A percentile compares a stretch with the other conserved stretches of the same genome.
These are phyloP conservation scores for Plenodomus lindquistii DNA, from an alignment of 2,329 filamentous ascomycete genomes.

Conservation along the genomic window DNA sequence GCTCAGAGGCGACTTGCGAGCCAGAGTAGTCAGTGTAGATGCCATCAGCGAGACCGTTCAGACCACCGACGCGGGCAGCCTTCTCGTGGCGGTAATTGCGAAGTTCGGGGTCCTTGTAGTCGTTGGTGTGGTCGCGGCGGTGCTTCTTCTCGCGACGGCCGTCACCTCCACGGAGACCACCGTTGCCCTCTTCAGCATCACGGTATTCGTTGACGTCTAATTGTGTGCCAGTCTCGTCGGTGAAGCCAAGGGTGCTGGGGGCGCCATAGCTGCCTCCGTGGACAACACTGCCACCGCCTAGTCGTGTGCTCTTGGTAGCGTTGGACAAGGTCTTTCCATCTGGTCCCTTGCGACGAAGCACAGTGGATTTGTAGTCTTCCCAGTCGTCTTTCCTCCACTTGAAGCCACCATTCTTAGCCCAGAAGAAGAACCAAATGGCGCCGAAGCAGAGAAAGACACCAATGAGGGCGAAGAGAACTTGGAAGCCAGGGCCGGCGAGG, in stretches of 20 bases:
- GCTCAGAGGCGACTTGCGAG: conserved; percentile 64
- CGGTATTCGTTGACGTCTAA: conserved; percentile 48
- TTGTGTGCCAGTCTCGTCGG: conserved; percentile 51
- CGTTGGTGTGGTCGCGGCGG: conserved; percentile 57
- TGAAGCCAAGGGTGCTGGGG: conserved; percentile 47
- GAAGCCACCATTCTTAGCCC: conserved; percentile 95
- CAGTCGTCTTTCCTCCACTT: conserved; percentile 83
- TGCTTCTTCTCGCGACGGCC: conserved; percentile 47
- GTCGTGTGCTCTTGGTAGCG: conserved; percentile 77
- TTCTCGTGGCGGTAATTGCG: conserved; percentile 85
- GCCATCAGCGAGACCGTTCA: conserved; percentile 82
- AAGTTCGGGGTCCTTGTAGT: conserved; percentile 63
- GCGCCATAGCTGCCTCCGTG: conserved; percentile 61
- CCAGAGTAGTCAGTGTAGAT: conserved; percentile 76
- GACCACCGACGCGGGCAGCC: conserved; percentile 81
- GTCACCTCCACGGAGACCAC: conserved; percentile 47
- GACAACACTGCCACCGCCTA: conserved; percentile 84
- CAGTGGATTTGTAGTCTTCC: conserved; percentile 98
- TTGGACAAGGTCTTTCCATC: conserved; percentile 85
- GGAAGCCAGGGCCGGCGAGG: conserved; percentile 64
- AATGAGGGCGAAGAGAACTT: conserved; percentile 84
- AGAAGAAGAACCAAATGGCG: conserved; percentile 95
- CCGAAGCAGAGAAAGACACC: conserved; percentile 74
- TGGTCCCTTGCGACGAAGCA: conserved; percentile 83
- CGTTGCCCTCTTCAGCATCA: conserved; percentile 48